Conservation (phyloP, 2,329 filamentous ascomycete genomes). For the Nothophaeocryptopus gaeumannii region DNA sequence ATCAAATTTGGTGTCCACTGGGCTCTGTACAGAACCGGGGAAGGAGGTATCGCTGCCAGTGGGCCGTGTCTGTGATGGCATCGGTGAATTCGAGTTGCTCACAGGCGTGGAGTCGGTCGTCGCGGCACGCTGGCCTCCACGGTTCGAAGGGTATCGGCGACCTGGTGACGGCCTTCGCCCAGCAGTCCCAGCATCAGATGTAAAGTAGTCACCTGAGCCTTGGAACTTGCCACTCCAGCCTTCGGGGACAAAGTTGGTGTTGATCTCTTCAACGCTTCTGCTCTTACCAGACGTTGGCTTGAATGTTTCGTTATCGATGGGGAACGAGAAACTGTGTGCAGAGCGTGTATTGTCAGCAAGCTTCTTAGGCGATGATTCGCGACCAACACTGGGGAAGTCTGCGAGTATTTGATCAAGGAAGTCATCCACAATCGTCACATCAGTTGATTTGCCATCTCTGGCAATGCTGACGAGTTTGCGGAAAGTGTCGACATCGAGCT, state of each 20-base stretch:
- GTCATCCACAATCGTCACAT: slow-evolving; percentile 14
- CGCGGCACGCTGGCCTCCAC: slow-evolving; percentile 9
- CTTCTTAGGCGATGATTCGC: slow-evolving; percentile 10
- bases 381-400: slow-evolving; percentile 18
- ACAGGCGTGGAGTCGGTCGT: slow-evolving; percentile 17
- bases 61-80: slow-evolving; percentile 2
- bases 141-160: slow-evolving; percentile 14
- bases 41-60: slow-evolving; percentile 1
- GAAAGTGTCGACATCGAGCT: slow-evolving; percentile 28
- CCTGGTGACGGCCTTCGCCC: slow-evolving; percentile 18
- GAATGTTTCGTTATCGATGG: slow-evolving; percentile 27
- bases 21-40: neutral
- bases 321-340: slow-evolving; percentile 32
- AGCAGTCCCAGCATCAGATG: slow-evolving; percentile 14
- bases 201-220: slow-evolving; percentile 44
- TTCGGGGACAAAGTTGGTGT: slow-evolving; percentile 48
- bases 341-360: slow-evolving; percentile 24
- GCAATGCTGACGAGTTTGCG: slow-evolving; percentile 24
- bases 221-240: slow-evolving; percentile 47
- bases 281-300: slow-evolving; percentile 39
- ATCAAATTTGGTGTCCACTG: slow-evolving; percentile 36
- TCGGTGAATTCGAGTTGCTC: slow-evolving; percentile 15
- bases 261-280: slow-evolving; percentile 49
- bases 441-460: slow-evolving; percentile 18
- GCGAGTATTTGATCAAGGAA: slow-evolving; percentile 21